Percentiles rank a stretch among this genome's conserved stretches.
Evolutionary conservation across 352 stramenopile species (phyloP).

Genomic region (Elongisporangium senticosum): DNA sequence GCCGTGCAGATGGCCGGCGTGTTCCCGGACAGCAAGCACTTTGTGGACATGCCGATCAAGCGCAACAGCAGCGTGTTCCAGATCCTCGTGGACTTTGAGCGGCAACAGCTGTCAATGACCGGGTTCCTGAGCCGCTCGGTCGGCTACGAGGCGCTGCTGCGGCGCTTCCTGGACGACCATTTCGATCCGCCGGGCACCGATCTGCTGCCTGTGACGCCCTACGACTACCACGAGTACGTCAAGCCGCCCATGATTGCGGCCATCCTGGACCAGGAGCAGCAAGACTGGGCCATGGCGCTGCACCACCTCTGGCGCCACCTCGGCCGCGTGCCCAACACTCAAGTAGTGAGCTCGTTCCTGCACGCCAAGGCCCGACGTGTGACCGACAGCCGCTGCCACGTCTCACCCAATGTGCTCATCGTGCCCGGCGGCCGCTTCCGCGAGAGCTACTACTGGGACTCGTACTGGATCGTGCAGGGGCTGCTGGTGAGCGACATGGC

Average conservation of each 20-base stretch:
- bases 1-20: conserved; percentile 67
- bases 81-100: conserved; percentile 67
- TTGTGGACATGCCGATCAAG: conserved; percentile 92
- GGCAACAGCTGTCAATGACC: conserved; percentile 44
- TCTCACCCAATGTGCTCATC: conserved; percentile 65
- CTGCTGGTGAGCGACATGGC: conserved; percentile 81
- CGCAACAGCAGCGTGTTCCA: conserved; percentile 61
- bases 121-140: conserved; percentile 18
- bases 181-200: conserved; percentile 79
- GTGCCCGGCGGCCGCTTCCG: conserved; percentile 88
- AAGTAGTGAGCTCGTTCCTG: conserved; percentile 54
- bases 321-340: conserved; percentile 40
- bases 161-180: conserved; percentile 68
- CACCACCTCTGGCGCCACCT: conserved; percentile 76
- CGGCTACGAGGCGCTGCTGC: conserved; percentile 37
- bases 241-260: conserved; percentile 46
- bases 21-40: conserved; percentile 89
- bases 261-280: conserved; percentile 46
- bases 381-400: background rate
- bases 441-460: conserved; percentile 93
- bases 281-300: conserved; percentile 60
- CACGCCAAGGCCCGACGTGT: conserved; percentile 22
- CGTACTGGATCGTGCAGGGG: conserved; percentile 89
- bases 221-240: conserved; percentile 54
- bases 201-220: conserved; percentile 58